phyloP scores from a whole-genome alignment of 768 basidiomycete genomes.

The Podaxis carcinomalis region DNA sequence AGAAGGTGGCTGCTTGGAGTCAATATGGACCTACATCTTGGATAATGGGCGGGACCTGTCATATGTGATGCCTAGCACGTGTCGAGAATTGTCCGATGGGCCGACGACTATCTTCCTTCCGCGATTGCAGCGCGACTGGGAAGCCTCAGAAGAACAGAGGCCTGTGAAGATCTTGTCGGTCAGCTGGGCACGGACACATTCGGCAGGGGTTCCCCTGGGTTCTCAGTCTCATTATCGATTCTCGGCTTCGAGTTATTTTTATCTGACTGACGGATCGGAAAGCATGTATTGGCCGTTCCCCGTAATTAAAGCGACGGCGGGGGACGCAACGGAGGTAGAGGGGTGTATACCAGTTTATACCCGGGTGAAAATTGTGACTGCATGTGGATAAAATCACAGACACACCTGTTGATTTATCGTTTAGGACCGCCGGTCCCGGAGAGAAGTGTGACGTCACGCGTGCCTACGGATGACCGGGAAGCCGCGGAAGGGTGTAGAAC shows the following conservation, averaged over 20 bases:
- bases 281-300: neutral
- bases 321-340: neutral
- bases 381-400: neutral
- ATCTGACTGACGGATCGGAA: neutral
- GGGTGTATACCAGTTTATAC: neutral
- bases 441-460: constrained; percentile 7
- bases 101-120: neutral
- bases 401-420: neutral
- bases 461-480: constrained; percentile 2
- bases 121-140: neutral
- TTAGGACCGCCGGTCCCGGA: neutral
- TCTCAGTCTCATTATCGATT: neutral
- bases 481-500: constrained; percentile 6
- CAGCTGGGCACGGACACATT: neutral
- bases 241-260: neutral
- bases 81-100: neutral
- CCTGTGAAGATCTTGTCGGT: neutral
- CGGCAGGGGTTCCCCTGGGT: neutral
- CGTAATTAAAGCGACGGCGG: neutral
- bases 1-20: neutral
- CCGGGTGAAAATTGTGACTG: neutral
- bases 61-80: neutral
- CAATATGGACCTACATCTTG: constrained; percentile 1
- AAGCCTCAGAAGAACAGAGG: neutral
- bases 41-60: neutral